These are phyloP conservation scores for Sporothrix brasiliensis DNA, from an alignment of 2,329 filamentous ascomycete species.

Conservation along the genomic window DNA sequence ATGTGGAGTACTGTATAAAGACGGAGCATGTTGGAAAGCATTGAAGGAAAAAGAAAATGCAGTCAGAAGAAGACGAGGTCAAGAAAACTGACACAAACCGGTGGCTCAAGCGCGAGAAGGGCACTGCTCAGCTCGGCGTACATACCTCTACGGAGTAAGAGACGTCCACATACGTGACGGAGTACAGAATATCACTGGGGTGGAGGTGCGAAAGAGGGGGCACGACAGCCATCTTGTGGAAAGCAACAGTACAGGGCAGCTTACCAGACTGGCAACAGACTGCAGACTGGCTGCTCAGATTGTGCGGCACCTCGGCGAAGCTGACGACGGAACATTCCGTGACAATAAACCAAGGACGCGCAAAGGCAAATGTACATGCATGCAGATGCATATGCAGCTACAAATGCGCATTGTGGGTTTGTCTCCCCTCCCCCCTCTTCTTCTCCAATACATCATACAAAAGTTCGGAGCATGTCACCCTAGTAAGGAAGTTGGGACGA, in stretches of 20 bases:
- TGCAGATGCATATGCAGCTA: neutral
- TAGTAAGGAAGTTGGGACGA: constrained; percentile 4
- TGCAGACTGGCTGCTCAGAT: no score
- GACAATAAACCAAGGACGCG: constrained; percentile 5
- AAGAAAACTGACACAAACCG: constrained; percentile 14
- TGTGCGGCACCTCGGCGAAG: constrained; percentile 7
- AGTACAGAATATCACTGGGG: no score
- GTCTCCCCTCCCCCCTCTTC: no score
- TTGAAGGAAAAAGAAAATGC: neutral
- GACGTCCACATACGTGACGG: neutral
- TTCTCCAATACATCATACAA: neutral
- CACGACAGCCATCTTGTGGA: neutral
- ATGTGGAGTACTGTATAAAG: neutral
- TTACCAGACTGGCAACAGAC: no score
- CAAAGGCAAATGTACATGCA: neutral
- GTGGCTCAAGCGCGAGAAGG: constrained; percentile 22
- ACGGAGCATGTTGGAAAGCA: neutral
- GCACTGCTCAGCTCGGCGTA: neutral
- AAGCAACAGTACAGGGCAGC: neutral
- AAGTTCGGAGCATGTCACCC: neutral
- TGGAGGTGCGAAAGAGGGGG: neutral
- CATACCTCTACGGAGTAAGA: neutral
- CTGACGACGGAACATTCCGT: constrained; percentile 17
- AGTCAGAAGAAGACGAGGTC: neutral
- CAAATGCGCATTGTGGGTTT: no score